These are phyloP conservation scores for Eucalyptus sideroxylon DNA, from an alignment of 345 rosid genomes.

Conservation along the genomic window DNA sequence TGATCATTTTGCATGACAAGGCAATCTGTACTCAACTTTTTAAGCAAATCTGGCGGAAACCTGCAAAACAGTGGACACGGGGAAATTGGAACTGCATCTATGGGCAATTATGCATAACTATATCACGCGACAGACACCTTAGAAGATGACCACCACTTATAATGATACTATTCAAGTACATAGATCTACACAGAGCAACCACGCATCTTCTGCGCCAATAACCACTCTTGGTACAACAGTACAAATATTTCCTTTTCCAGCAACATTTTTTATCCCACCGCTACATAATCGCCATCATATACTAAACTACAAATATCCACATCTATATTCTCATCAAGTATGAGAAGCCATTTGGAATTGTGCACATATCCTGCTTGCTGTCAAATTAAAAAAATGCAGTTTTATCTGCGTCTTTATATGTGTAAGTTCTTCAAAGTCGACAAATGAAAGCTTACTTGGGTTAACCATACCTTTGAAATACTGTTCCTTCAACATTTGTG, in stretches of 20 bases:
- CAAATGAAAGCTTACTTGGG: not conserved
- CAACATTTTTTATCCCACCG: not conserved
- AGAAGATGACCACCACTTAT: too few relatives aligned
- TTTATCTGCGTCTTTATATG: not conserved
- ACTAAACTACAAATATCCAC: not conserved
- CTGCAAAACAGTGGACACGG: not conserved
- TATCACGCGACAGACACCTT: too few relatives aligned
- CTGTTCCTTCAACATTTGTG: conserved; percentile 43
- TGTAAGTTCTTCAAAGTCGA: not conserved
- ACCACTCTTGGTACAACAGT: not conserved
- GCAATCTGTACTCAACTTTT: conserved; percentile 33
- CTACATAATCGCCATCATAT: not conserved
- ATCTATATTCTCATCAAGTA: not conserved
- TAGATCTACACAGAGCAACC: not conserved
- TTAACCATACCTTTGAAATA: conserved; percentile 62
- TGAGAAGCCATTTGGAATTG: not conserved
- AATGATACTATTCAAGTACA: too few relatives aligned
- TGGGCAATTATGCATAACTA: too few relatives aligned
- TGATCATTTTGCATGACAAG: conserved; percentile 87
- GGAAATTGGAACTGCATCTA: not conserved
- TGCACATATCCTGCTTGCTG: not conserved
- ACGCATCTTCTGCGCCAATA: not conserved
- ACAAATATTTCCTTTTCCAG: not conserved
- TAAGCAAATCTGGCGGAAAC: conserved; percentile 52
- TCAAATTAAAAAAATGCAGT: not conserved